Conservation (phyloP, 2,329 filamentous ascomycete genomes). For the Fonsecaea pugnacius region DNA sequence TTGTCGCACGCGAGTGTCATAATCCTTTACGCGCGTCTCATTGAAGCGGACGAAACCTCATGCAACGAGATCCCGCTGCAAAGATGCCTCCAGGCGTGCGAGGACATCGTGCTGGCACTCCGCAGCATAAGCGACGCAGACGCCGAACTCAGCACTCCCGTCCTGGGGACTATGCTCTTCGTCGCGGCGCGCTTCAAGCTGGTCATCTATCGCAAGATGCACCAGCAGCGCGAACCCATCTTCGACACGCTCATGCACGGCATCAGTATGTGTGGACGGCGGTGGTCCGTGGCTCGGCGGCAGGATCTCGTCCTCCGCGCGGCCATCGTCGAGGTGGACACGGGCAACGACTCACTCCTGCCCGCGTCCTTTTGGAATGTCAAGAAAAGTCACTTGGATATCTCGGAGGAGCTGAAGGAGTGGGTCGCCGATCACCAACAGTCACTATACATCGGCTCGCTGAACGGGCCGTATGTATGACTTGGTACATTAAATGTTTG, state of each 20-base stretch:
- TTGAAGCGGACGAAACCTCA: slow-evolving; percentile 23
- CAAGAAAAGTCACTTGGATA: slow-evolving; percentile 34
- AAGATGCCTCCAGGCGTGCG: slow-evolving; percentile 33
- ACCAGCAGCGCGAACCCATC: slow-evolving; percentile 25
- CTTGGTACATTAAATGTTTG: neutral
- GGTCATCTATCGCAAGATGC: slow-evolving; percentile 27
- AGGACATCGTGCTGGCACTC: slow-evolving; percentile 32
- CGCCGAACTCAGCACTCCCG: slow-evolving; percentile 34
- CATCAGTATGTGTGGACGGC: slow-evolving; percentile 37
- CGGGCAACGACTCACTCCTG: slow-evolving; percentile 13
- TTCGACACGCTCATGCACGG: slow-evolving; percentile 38
- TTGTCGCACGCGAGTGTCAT: slow-evolving; percentile 34
- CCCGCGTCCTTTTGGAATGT: slow-evolving; percentile 26
- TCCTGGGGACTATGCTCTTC: slow-evolving; percentile 33
- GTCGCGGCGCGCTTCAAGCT: slow-evolving; percentile 34
- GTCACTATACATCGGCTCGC: slow-evolving; percentile 29
- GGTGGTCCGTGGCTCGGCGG: slow-evolving; percentile 35
- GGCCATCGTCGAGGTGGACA: slow-evolving; percentile 34
- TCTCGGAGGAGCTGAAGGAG: slow-evolving; percentile 35
- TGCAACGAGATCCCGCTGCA: slow-evolving; percentile 27
- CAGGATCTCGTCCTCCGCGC: slow-evolving; percentile 36
- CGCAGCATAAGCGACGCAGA: slow-evolving; percentile 36
- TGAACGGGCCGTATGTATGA: slow-evolving; percentile 31
- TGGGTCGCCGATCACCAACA: slow-evolving; percentile 32
- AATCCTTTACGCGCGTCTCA: slow-evolving; percentile 33